Evolutionary conservation across 768 basidiomycete genomes (phyloP).

Genomic region (Pholiota conissans): DNA sequence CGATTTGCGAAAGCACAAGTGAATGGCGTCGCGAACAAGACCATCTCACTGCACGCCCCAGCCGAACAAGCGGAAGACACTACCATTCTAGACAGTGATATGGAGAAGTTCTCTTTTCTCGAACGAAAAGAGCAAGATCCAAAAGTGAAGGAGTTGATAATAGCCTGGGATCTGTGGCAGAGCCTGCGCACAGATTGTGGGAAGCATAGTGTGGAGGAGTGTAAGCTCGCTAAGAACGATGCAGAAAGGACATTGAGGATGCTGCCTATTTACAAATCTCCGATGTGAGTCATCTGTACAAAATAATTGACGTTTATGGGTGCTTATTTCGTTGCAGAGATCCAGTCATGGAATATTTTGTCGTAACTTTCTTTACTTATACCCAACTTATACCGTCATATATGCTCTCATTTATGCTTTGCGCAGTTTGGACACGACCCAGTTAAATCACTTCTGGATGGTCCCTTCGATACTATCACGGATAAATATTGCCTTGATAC

Average conservation of each 20-base stretch:
- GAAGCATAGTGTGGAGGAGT: no score
- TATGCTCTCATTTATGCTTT: not conserved
- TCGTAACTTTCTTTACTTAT: no score
- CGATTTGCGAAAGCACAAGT: slow-evolving; percentile 16
- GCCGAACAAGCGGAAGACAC: not conserved
- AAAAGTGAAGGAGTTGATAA: slow-evolving; percentile 14
- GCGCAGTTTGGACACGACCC: slow-evolving; percentile 21
- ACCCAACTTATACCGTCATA: no score
- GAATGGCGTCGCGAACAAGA: slow-evolving; percentile 2
- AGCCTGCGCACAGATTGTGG: no score
- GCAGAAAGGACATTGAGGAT: no score
- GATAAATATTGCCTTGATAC: slow-evolving; percentile 6
- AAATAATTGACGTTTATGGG: no score
- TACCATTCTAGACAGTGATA: slow-evolving; percentile 1
- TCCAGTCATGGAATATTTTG: no score
- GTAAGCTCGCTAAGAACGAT: no score
- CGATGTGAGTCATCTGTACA: no score
- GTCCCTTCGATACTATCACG: slow-evolving; percentile 2
- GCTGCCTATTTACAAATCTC: no score
- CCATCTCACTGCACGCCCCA: slow-evolving; percentile 4
- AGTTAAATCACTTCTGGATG: slow-evolving; percentile 16
- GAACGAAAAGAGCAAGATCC: not conserved
- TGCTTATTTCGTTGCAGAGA: no score
- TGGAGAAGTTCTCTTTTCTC: slow-evolving; percentile 5
- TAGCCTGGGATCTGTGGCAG: no score